phyloP scores from a whole-genome alignment of 2,329 filamentous ascomycete species.

The Camptophora hylomeconis region DNA sequence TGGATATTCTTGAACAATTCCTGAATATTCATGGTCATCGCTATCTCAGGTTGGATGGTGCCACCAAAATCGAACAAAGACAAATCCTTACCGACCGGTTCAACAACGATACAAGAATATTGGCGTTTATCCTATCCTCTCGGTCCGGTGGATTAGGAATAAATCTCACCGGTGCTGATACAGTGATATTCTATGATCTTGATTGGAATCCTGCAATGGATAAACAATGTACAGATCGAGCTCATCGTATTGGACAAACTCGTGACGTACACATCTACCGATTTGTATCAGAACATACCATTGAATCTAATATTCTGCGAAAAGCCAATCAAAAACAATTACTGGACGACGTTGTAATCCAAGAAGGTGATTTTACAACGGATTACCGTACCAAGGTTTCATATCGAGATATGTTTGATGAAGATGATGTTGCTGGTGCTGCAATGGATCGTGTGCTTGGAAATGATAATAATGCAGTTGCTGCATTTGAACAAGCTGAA shows the following conservation, averaged over 20 bases:
- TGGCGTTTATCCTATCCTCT: conserved; percentile 91
- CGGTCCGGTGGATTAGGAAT: conserved; percentile 90
- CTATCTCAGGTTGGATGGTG: conserved; percentile 90
- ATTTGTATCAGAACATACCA: conserved; percentile 82
- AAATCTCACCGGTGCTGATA: conserved; percentile 91
- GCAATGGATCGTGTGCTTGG: conserved; percentile 81
- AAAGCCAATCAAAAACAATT: conserved; percentile 97
- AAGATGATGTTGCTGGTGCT: conserved; percentile 55
- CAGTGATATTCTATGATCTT: conserved; percentile 96
- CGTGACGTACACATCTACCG: conserved; percentile 97
- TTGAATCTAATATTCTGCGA: conserved; percentile 92
- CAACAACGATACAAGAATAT: conserved; percentile 83
- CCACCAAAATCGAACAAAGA: conserved; percentile 88
- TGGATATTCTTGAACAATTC: conserved; percentile 95
- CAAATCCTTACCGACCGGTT: conserved; percentile 94
- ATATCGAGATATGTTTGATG: conserved; percentile 54
- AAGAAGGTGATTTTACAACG: conserved; percentile 94
- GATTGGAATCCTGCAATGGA: conserved; percentile 99
- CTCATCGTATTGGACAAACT: conserved; percentile 93
- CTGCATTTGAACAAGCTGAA: conserved; percentile 77
- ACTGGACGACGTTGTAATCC: conserved; percentile 94
- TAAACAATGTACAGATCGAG: conserved; percentile 95
- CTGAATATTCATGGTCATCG: conserved; percentile 96
- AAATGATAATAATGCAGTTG: conserved; percentile 39
- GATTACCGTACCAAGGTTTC: conserved; percentile 78